These are phyloP conservation scores for Vitis hybrid DNA, from an alignment of 177 flowering plant genomes.

Conservation along the genomic window DNA sequence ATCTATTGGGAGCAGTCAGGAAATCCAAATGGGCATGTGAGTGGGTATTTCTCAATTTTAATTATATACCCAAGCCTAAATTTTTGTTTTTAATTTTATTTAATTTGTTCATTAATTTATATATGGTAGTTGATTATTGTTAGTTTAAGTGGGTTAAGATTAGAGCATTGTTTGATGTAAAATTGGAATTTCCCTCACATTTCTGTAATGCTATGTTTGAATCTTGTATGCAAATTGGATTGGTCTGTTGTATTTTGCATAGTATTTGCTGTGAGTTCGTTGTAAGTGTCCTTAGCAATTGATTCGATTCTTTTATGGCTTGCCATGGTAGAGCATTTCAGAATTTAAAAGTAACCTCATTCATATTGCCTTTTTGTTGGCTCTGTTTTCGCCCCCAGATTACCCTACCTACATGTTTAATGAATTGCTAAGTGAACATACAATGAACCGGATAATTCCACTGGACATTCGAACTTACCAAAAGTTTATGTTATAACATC, in stretches of 20 bases:
- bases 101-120: background rate
- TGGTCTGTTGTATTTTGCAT: too few relatives aligned
- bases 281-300: too few relatives aligned
- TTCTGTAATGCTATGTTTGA: background rate
- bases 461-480: background rate
- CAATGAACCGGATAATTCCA: background rate
- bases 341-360: background rate
- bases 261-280: too few relatives aligned
- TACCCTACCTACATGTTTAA: background rate
- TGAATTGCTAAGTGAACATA: background rate
- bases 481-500: background rate
- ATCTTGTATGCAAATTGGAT: background rate
- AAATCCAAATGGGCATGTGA: slow-evolving; percentile 88
- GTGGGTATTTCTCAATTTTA: slow-evolving; percentile 22
- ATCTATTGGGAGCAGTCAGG: slow-evolving; percentile 97
- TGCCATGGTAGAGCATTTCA: background rate
- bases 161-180: background rate
- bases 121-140: background rate
- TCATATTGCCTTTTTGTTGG: background rate
- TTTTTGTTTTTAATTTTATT: background rate
- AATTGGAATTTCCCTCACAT: background rate
- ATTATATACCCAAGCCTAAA: background rate
- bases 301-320: too few relatives aligned
- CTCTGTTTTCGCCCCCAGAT: background rate
- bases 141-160: background rate